Percentiles rank a stretch among this genome's conserved stretches.
Evolutionary conservation across 768 basidiomycete genomes (phyloP).

Genomic region (Fibroporia radiculosa): DNA sequence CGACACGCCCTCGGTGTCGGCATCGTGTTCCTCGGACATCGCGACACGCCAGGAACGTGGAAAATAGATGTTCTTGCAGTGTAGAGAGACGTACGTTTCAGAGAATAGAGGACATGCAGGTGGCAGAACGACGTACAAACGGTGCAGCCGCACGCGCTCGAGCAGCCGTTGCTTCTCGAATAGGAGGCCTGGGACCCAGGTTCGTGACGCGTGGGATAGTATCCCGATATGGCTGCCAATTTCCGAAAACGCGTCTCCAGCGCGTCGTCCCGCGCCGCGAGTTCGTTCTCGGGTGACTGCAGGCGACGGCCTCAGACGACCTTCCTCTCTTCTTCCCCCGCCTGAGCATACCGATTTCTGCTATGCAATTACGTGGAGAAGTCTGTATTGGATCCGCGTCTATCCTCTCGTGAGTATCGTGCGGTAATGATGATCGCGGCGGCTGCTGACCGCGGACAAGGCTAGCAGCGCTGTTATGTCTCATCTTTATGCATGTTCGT

Average conservation of each 20-base stretch:
- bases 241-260: slow-evolving; percentile 8
- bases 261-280: slow-evolving; percentile 6
- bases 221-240: not conserved
- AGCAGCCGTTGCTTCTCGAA: not conserved
- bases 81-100: not conserved
- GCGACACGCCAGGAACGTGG: not conserved
- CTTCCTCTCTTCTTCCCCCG: slow-evolving; percentile 10
- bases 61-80: not conserved
- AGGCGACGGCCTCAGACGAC: slow-evolving; percentile 6
- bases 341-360: slow-evolving; percentile 2
- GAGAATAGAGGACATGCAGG: not conserved
- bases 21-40: not conserved
- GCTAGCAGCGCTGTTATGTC: slow-evolving; percentile 43
- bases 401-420: slow-evolving; percentile 54
- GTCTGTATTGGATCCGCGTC: slow-evolving; percentile 67
- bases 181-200: slow-evolving; percentile 2
- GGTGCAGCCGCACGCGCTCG: no score
- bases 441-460: slow-evolving; percentile 19
- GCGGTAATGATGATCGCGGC: not conserved
- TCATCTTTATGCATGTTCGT: slow-evolving; percentile 79
- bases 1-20: not conserved
- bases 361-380: slow-evolving; percentile 56
- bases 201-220: slow-evolving; percentile 3
- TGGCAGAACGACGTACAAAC: not conserved
- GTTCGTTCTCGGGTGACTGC: not conserved